Conservation (phyloP, 345 rosid genomes). For the Rhodomyrtus tomentosa region DNA sequence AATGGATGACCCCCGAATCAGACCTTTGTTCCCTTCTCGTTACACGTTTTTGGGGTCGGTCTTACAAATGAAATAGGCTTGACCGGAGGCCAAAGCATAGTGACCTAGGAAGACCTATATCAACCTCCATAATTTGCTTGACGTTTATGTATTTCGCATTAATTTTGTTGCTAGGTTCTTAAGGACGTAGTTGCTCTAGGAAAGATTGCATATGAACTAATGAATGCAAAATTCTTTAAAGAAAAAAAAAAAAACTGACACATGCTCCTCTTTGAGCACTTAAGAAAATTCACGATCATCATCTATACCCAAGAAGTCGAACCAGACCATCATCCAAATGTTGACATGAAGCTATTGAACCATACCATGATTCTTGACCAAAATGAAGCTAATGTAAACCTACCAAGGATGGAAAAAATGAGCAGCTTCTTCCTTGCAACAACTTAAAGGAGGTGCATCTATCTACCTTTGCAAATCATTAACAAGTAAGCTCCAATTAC, state of each 20-base stretch:
- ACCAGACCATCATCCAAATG: not conserved
- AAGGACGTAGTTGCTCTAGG: not conserved
- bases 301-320: not conserved
- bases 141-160: not conserved
- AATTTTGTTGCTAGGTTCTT: not conserved
- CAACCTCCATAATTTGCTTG: not conserved
- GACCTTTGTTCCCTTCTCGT: constrained; percentile 14
- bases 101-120: not conserved
- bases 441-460: not conserved
- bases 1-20: not conserved
- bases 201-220: not conserved
- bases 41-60: constrained; percentile 18
- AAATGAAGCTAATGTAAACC: not conserved
- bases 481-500: not conserved
- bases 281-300: not conserved
- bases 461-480: not conserved
- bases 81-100: not conserved
- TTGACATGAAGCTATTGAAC: not conserved
- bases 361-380: not conserved
- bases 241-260: not conserved
- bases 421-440: not conserved
- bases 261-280: not conserved
- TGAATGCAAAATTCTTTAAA: not conserved
- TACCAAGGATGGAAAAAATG: not conserved
- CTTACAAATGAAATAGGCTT: not conserved